Conservation (phyloP, 2,329 filamentous ascomycete genomes). For the Monosporascus sp. region DNA sequence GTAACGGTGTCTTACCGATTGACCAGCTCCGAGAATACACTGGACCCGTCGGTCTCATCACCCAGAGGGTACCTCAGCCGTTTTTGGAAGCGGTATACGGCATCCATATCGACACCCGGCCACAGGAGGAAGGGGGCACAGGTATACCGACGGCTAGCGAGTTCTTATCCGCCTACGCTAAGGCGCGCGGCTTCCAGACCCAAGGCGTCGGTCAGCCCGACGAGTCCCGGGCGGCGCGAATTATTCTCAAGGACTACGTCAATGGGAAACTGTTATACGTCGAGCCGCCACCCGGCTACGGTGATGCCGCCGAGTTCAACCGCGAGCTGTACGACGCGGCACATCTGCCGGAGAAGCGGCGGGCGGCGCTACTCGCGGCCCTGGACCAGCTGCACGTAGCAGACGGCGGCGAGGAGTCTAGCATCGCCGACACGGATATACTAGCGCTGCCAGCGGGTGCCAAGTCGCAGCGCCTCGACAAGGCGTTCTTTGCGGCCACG, state of each 20-base stretch:
- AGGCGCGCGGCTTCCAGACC: constrained; percentile 84
- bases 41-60: constrained; percentile 77
- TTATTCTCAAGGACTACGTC: constrained; percentile 94
- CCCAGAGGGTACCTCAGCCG: constrained; percentile 75
- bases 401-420: constrained; percentile 29
- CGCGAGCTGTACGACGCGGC: constrained; percentile 76
- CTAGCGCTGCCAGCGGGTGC: constrained; percentile 52
- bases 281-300: constrained; percentile 71
- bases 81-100: constrained; percentile 94
- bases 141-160: constrained; percentile 81
- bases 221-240: constrained; percentile 83
- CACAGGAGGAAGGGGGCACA: constrained; percentile 87
- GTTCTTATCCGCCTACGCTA: constrained; percentile 78
- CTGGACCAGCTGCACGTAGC: constrained; percentile 41
- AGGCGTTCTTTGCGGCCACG: constrained; percentile 68
- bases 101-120: constrained; percentile 76
- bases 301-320: constrained; percentile 77
- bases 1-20: constrained; percentile 90
- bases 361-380: constrained; percentile 53
- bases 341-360: constrained; percentile 77
- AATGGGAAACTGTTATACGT: constrained; percentile 92
- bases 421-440: constrained; percentile 39
- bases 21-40: constrained; percentile 93
- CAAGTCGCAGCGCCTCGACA: constrained; percentile 76
- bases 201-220: constrained; percentile 87